Base-by-base conservation (phyloP, 176 grass and related monocot genomes). In the Tuctoria greenei region DNA sequence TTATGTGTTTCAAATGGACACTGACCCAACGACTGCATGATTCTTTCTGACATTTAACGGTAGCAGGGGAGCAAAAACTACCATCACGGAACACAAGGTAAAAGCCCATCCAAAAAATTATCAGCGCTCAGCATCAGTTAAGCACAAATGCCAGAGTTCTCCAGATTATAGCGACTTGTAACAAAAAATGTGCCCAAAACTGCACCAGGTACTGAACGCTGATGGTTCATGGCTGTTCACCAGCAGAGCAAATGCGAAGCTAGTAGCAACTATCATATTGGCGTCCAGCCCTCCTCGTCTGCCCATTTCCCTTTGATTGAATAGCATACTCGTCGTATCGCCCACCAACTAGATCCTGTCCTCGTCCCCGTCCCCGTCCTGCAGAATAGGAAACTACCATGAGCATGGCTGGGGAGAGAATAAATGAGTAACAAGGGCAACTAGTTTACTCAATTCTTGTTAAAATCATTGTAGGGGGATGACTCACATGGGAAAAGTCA, bases 321-420 rank as follows among this genome's bases (percentile, higher is more conserved):
- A 52, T 58, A 64, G 63, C 14, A 38, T 86, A 90, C 34, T 90
- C 88, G 0, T 86, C 79, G 25, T 69, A 74, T 18, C 79, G 62
- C 17, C 77, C 87, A 79, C 68, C 68, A 49, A 28, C 71, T 73
- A 67, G 87, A 15, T 75, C 82, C 78, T 73, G 81, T 70, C 88
- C 79, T n/a, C 88, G 75, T 13, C 74, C 83, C 26, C 79, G 55
- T 63, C 83, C 88, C 26, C 79, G 55, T 63, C 83, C 88, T 86
- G 69, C 37, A 83, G 34, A 66, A 1, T 21, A 82, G 47, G 46
- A 72, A 66, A 76, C 31, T 71, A 72, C 16, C 50, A 27, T 71
- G 23, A 62, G 64, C 31, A 58, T 25, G 11, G 8, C 61, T 45
- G 40, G 18, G 23, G 50, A 64, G 55, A 76, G 25, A 56, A 76